These are phyloP conservation scores for Knoxdaviesia proteae DNA, from an alignment of 2,329 filamentous ascomycete species.

Conservation along the genomic window DNA sequence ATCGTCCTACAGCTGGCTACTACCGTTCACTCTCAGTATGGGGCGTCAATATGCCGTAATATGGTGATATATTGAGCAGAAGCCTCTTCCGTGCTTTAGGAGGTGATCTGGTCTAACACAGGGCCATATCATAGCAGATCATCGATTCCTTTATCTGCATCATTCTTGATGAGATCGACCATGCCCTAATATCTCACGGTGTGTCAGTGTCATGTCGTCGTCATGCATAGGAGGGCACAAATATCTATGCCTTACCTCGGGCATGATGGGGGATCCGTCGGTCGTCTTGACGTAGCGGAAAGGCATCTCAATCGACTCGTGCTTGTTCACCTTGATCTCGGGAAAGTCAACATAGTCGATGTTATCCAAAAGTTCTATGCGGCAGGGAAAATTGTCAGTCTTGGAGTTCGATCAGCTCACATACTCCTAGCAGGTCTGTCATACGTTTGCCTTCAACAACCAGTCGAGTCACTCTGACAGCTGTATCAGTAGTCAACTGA, in stretches of 20 bases:
- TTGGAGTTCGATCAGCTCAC: too few relatives aligned
- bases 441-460: slow-evolving; percentile 68
- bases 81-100: neutral
- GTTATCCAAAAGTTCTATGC: slow-evolving; percentile 50
- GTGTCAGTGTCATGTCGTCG: neutral
- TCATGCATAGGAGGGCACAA: neutral
- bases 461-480: slow-evolving; percentile 78
- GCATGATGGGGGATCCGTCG: slow-evolving; percentile 72
- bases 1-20: too few relatives aligned
- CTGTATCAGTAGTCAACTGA: slow-evolving; percentile 98
- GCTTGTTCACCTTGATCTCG: slow-evolving; percentile 71
- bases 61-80: too few relatives aligned
- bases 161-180: slow-evolving; percentile 79
- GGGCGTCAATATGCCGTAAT: too few relatives aligned
- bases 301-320: slow-evolving; percentile 93
- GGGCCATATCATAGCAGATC: slow-evolving; percentile 38
- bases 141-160: slow-evolving; percentile 78
- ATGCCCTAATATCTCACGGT: slow-evolving; percentile 47
- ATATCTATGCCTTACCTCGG: slow-evolving; percentile 38
- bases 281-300: slow-evolving; percentile 77
- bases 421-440: neutral
- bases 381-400: neutral
- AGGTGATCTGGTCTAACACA: neutral
- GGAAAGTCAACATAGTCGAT: slow-evolving; percentile 75
- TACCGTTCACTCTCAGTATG: too few relatives aligned